phyloP scores from a whole-genome alignment of 2,329 filamentous ascomycete species.

The Saccharata proteae region DNA sequence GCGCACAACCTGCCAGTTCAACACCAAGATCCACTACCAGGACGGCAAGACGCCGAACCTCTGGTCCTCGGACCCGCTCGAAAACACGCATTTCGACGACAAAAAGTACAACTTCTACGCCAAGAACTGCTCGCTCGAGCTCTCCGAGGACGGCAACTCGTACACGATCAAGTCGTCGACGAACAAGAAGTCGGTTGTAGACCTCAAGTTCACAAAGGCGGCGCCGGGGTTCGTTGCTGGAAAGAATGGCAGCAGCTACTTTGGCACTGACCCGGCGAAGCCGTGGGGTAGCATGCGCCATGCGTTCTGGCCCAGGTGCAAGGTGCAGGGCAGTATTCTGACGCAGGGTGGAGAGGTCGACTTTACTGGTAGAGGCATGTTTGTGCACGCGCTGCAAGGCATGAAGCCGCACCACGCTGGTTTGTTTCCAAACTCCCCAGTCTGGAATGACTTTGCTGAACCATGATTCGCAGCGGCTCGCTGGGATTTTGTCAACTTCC shows the following conservation, averaged over 20 bases:
- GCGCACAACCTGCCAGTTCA: conserved; percentile 86
- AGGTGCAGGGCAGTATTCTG: conserved; percentile 69
- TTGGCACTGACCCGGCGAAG: conserved; percentile 70
- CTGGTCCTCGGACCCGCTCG: conserved; percentile 73
- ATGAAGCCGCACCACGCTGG: conserved; percentile 98
- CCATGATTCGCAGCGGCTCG: conserved; percentile 50
- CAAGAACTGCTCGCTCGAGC: conserved; percentile 69
- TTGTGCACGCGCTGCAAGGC: conserved; percentile 79
- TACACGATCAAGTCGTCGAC: conserved; percentile 87
- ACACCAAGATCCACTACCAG: conserved; percentile 77
- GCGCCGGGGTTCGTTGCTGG: conserved; percentile 77
- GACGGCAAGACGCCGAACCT: conserved; percentile 60
- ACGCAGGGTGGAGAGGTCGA: conserved; percentile 72
- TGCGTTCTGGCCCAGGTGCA: conserved; percentile 85
- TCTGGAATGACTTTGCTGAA: neutral
- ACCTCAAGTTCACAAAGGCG: conserved; percentile 65
- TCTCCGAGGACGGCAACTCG: conserved; percentile 69
- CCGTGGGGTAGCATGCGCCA: conserved; percentile 93
- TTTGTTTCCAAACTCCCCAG: conserved; percentile 15
- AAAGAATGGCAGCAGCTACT: conserved; percentile 71
- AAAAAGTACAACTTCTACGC: conserved; percentile 76
- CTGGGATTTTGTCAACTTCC: conserved; percentile 93
- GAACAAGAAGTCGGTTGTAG: conserved; percentile 70
- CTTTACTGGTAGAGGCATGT: conserved; percentile 68
- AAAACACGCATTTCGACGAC: conserved; percentile 72